These are phyloP conservation scores for Solanum medicagineum DNA, from an alignment of 257 asterid genomes.

Conservation along the genomic window DNA sequence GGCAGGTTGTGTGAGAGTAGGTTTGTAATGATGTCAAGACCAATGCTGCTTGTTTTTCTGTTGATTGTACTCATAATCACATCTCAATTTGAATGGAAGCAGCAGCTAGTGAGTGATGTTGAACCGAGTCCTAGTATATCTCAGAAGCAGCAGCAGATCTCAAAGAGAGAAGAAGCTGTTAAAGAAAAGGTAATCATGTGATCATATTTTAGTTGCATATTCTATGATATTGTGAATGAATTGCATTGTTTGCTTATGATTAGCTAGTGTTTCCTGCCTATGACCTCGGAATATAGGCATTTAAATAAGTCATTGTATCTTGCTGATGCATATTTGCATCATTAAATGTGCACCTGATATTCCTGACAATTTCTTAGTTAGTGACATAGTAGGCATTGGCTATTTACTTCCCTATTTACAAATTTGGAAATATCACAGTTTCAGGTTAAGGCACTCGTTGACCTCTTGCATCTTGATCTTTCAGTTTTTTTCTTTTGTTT, in stretches of 20 bases:
- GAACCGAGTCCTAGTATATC: slow-evolving; percentile 46
- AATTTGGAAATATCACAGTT: neutral
- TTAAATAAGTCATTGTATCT: neutral
- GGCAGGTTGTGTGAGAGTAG: slow-evolving; percentile 32
- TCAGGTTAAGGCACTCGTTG: neutral
- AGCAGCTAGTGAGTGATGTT: slow-evolving; percentile 46
- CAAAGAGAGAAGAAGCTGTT: slow-evolving; percentile 57
- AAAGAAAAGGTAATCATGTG: slow-evolving; percentile 55
- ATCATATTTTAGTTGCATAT: neutral
- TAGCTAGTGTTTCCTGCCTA: neutral
- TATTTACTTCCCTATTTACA: neutral
- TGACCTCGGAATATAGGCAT: neutral
- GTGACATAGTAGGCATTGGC: neutral
- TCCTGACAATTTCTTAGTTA: neutral
- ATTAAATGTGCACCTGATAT: neutral
- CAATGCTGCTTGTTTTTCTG: slow-evolving; percentile 64
- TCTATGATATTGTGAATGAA: neutral
- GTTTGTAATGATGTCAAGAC: slow-evolving; percentile 53
- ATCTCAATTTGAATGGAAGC: slow-evolving; percentile 88
- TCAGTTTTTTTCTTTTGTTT: neutral
- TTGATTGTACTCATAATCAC: slow-evolving; percentile 59
- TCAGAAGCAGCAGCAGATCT: slow-evolving; percentile 49
- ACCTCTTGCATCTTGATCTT: neutral
- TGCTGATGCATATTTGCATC: neutral
- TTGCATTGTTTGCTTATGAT: neutral